Base-by-base conservation (phyloP, 2,329 filamentous ascomycete species). In the Alternaria alternata region DNA sequence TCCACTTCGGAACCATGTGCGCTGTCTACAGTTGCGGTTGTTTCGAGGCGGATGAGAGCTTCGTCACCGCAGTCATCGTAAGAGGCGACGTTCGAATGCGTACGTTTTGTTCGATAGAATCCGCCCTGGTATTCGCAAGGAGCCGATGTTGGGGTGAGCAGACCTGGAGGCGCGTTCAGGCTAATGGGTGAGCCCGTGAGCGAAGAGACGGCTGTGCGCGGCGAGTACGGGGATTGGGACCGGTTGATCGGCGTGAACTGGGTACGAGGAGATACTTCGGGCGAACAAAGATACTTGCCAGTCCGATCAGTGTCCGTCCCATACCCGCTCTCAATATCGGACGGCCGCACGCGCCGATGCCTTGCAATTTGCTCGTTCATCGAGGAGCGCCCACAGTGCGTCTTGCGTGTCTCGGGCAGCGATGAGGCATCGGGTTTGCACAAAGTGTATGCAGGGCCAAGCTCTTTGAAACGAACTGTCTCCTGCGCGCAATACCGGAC, bases 211-310 rank as follows among this genome's bases (percentile, higher is more conserved):
- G 62, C 43, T 34, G 57, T 49, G 20, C 52, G 52, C 22, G 57
- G 62, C 22, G 69, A 65, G 18, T 39, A 57, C n/a, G 68, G 67
- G 16, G 59, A 58, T 14, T 52, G 56, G 1, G 69, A 70, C 7
- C 62, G 58, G 22, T 84, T 84, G 81, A 77, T 1, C 76, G 82
- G 74, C 79, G 84, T 39, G 66, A 61, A 66, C 22, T 73, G 75
- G 51, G 69, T 75, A n/a, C 73, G 73, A 14, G 78, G 76, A 43
- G 80, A 78, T 1, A 76, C 77, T 18, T 77, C 69, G 1, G 82
- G 80, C 1, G 82, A 82, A 43, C 73, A 70, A 49, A 71, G 72
- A 62, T 67, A 62, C 75, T 61, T 71, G 51, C 74, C 79, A 44
- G 75, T 78, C 1, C 67, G 65, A 11, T 82, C 80, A 0, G 76